These are phyloP conservation scores for Fonsecaea nubica DNA, from an alignment of 2,329 filamentous ascomycete species.

Conservation along the genomic window DNA sequence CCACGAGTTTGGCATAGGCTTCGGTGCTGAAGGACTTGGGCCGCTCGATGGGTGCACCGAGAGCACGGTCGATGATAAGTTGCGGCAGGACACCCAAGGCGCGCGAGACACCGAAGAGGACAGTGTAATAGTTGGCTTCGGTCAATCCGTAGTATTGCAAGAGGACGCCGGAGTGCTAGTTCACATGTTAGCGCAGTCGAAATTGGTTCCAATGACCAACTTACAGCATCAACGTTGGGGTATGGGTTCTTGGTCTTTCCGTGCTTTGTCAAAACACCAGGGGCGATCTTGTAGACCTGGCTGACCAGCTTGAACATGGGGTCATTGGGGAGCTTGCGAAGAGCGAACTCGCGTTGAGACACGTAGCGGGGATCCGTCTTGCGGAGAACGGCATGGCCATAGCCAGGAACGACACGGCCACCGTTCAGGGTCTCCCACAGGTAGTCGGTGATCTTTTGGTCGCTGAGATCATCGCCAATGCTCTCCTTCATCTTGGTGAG, in stretches of 20 bases:
- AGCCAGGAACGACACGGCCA: slow-evolving; percentile 95
- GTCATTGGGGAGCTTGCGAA: slow-evolving; percentile 91
- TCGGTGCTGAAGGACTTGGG: slow-evolving; percentile 99
- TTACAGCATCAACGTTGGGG: slow-evolving; percentile 91
- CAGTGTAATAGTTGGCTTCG: slow-evolving; percentile 99
- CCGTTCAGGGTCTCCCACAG: slow-evolving; percentile 96
- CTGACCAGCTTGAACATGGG: slow-evolving; percentile 99
- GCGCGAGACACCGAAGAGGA: slow-evolving; percentile 97
- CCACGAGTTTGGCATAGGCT: slow-evolving; percentile 91
- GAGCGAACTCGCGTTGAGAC: slow-evolving; percentile 96
- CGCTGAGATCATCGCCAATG: slow-evolving; percentile 91
- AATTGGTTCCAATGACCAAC: slow-evolving; percentile 31
- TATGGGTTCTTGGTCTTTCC: slow-evolving; percentile 99
- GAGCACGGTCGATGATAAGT: slow-evolving; percentile 98
- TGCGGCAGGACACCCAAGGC: slow-evolving; percentile 98
- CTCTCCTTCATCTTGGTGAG: slow-evolving; percentile 98
- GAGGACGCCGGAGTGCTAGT: slow-evolving; percentile 89
- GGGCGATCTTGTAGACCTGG: slow-evolving; percentile 99
- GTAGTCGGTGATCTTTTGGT: slow-evolving; percentile 97
- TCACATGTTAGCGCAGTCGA: slow-evolving; percentile 30
- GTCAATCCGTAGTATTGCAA: slow-evolving; percentile 99
- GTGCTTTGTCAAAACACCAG: slow-evolving; percentile 96
- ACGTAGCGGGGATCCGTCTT: slow-evolving; percentile 99
- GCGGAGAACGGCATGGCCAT: slow-evolving; percentile 98
- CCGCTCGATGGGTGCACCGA: slow-evolving; percentile 96